These are phyloP conservation scores for Aspergillus piperis DNA, from an alignment of 2,329 filamentous ascomycete genomes.

Conservation along the genomic window DNA sequence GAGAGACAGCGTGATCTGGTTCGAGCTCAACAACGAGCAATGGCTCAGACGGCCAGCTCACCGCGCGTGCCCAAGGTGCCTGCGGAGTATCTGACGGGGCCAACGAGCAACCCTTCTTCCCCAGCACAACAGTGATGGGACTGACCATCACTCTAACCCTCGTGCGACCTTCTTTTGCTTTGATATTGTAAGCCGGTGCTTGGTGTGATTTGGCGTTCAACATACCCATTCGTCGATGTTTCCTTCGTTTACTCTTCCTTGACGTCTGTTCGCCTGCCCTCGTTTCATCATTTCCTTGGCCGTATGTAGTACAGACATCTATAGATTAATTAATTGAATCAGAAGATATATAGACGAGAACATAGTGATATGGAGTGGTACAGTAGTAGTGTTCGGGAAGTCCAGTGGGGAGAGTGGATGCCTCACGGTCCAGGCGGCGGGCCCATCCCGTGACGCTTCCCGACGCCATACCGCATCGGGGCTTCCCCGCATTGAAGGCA, in stretches of 20 bases:
- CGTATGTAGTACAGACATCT: background rate
- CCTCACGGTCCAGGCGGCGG: background rate
- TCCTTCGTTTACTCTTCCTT: background rate
- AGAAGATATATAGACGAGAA: background rate
- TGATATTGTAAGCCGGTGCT: background rate
- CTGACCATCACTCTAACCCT: background rate
- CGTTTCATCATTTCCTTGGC: background rate
- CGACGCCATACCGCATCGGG: constrained; percentile 14
- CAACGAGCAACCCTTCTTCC: constrained; percentile 39
- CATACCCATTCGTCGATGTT: constrained; percentile 11
- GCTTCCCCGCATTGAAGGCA: constrained; percentile 22
- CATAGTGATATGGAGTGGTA: too few relatives aligned
- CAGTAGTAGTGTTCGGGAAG: too few relatives aligned
- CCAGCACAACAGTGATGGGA: constrained; percentile 26
- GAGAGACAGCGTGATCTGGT: constrained; percentile 49
- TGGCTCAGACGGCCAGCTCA: constrained; percentile 41
- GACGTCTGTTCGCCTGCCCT: background rate
- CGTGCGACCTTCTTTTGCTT: background rate
- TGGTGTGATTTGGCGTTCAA: constrained; percentile 8
- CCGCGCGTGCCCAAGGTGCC: constrained; percentile 52
- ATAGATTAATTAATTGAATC: constrained; percentile 1
- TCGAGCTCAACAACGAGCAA: constrained; percentile 45
- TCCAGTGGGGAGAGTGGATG: background rate
- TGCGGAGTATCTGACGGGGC: constrained; percentile 46
- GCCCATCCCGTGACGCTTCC: constrained; percentile 7